Evolutionary conservation across 305 asterid genomes (phyloP).

Genomic region (Rubia balearica): DNA sequence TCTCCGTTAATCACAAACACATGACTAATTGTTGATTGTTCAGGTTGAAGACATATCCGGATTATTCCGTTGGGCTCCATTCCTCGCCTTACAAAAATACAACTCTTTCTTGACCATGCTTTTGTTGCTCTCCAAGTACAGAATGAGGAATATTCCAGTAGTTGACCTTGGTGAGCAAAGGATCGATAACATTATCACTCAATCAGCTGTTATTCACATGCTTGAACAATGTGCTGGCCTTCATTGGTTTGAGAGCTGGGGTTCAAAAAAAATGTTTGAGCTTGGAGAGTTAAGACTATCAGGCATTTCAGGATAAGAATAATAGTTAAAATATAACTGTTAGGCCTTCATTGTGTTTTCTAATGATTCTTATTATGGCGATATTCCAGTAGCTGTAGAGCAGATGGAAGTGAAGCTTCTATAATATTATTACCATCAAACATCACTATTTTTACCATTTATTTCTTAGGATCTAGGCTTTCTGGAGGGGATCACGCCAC

Average conservation of each 20-base stretch:
- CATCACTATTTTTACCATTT: constrained; percentile 77
- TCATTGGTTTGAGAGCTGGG: constrained; percentile 99
- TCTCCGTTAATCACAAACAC: constrained; percentile 1
- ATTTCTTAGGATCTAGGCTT: constrained; percentile 93
- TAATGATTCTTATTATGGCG: constrained; percentile 21
- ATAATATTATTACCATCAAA: constrained; percentile 78
- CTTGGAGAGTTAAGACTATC: too few relatives aligned
- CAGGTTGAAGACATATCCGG: constrained; percentile 95
- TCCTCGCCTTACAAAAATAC: constrained; percentile 81
- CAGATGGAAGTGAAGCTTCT: constrained; percentile 98
- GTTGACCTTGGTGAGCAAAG: constrained; percentile 78
- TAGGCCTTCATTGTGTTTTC: constrained; percentile 6
- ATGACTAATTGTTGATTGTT: constrained; percentile 14
- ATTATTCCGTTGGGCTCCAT: constrained; percentile 97
- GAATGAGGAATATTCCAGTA: constrained; percentile 94
- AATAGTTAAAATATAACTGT: too few relatives aligned
- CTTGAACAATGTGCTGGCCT: constrained; percentile 89
- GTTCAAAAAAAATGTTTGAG: constrained; percentile 70
- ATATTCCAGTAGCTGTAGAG: constrained; percentile 76
- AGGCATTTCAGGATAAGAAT: too few relatives aligned
- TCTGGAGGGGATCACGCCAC: constrained; percentile 94
- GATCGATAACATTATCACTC: constrained; percentile 80
- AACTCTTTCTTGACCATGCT: constrained; percentile 97
- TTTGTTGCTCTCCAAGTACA: constrained; percentile 74
- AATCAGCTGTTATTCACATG: constrained; percentile 95